Base-by-base conservation (phyloP, 257 asterid species). In the Solanum bukasovii region DNA sequence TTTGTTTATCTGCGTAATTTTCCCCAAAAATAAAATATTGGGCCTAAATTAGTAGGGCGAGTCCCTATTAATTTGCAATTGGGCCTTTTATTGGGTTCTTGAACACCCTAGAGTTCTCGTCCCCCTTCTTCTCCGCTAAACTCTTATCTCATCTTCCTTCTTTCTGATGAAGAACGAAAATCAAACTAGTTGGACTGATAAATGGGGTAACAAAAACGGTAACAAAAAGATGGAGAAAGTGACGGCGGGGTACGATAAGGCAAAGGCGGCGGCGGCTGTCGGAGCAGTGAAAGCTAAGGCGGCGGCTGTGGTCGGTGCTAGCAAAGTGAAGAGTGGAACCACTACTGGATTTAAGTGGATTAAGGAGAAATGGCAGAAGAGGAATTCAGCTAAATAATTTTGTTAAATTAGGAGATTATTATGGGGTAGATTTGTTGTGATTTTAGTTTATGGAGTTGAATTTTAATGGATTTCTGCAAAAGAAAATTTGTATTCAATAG, bases 201-300 rank as follows among this genome's bases (percentile, higher is more conserved):
- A 84, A 84, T 84, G 88, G 90, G 85, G 88, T 0, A 59, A 42
- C 87, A 84, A 63, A n/a, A 63, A 25, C 31, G 27, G 49, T 23
- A 75, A 33, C 56, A 88, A 73, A 21, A 84, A 65, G 23, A 81
- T 89, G 87, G 89, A 86, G 9, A 87, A 72, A 20, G 42, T 86
- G 42, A 89, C 84, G 73, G 72, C 85, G 25, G 79, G 91, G 21
- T 89, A 44, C 74, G 87, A 86, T 34, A 89, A 89, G 84, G 91
- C 91, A 7, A 89, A 89, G 79, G 81, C 87, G 38, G 82, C 44
- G 2, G 87, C 89, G 5, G 72, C 77, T 42, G 71, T 86, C 13
- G 89, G 90, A 46, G 88, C 89, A 52, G 78, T 85, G 44, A 89
- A 89, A 35, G 90, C 84, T 33, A 89, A 89, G 84, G 73, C 87